Percentiles rank a stretch among this genome's conserved stretches.
Evolutionary conservation across 352 stramenopile species (phyloP).

Genomic region (Pythium aquatile): DNA sequence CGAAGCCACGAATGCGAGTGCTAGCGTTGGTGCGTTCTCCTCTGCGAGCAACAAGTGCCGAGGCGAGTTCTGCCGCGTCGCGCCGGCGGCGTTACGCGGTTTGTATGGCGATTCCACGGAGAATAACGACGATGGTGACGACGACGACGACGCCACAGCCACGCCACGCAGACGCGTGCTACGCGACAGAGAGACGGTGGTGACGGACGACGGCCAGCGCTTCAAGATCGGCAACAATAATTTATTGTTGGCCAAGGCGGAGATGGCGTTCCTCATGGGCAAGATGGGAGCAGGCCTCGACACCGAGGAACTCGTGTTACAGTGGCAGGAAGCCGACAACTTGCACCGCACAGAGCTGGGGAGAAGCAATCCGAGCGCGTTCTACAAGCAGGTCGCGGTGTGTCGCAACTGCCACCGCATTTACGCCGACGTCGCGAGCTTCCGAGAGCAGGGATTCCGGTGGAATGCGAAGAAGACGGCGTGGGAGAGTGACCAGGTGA

Average conservation of each 20-base stretch:
- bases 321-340: conserved; percentile 70
- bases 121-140: conserved; percentile 11
- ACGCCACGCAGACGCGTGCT: not conserved
- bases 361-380: conserved; percentile 57
- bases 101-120: conserved; percentile 25
- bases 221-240: conserved; percentile 81
- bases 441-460: conserved; percentile 53
- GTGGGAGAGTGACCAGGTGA: conserved; percentile 8
- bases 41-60: conserved; percentile 39
- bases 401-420: conserved; percentile 74
- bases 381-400: conserved; percentile 78
- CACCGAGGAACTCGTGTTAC: conserved; percentile 30
- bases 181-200: conserved; percentile 1
- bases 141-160: not conserved
- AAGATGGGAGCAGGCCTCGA: not conserved
- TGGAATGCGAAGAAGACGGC: conserved; percentile 19
- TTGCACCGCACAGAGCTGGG: conserved; percentile 62
- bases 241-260: conserved; percentile 56
- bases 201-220: conserved; percentile 49
- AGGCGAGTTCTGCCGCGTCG: conserved; percentile 60
- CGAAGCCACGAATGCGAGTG: not conserved
- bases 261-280: conserved; percentile 49
- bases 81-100: conserved; percentile 36
- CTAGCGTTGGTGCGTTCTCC: not conserved
- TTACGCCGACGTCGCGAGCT: conserved; percentile 55